A percentile compares a stretch with the other conserved stretches of the same genome.
Conservation (phyloP, 2,329 filamentous ascomycete genomes). For the Proliferodiscus dingleyae region DNA sequence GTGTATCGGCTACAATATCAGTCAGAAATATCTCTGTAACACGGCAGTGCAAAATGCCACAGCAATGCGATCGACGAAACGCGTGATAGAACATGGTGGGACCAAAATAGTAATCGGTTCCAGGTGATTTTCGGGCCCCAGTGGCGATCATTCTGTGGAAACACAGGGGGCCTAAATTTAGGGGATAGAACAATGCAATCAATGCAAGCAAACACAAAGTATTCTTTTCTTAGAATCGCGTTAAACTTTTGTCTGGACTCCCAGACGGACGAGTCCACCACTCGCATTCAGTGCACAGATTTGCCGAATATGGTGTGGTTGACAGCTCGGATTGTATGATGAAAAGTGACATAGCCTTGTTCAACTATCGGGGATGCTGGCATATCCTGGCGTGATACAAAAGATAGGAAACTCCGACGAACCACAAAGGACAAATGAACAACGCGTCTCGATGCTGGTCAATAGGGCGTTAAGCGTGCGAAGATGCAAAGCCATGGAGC, state of each 20-base stretch:
- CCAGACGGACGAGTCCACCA: background rate
- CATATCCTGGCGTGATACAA: conserved; percentile 12
- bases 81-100: conserved; percentile 17
- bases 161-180: conserved; percentile 14
- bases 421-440: conserved; percentile 1
- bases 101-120: conserved; percentile 22
- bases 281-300: conserved; percentile 4
- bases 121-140: conserved; percentile 12
- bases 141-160: conserved; percentile 19
- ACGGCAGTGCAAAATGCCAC: conserved; percentile 8
- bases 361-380: conserved; percentile 19
- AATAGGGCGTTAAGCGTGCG: conserved; percentile 4
- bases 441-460: conserved; percentile 11
- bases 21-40: conserved; percentile 17
- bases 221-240: conserved; percentile 14
- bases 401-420: conserved; percentile 21
- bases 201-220: conserved; percentile 15
- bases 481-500: conserved; percentile 17
- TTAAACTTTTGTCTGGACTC: conserved; percentile 2
- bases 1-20: conserved; percentile 16
- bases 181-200: conserved; percentile 16
- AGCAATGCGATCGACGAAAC: conserved; percentile 22
- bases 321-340: conserved; percentile 7
- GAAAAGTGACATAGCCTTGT: conserved; percentile 1
- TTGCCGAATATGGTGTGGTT: conserved; percentile 18